Evolutionary conservation across 2,329 filamentous ascomycete genomes (phyloP), one percentile per base, ranked within the genome.

Genomic region (Hypoxylon sp.): DNA sequence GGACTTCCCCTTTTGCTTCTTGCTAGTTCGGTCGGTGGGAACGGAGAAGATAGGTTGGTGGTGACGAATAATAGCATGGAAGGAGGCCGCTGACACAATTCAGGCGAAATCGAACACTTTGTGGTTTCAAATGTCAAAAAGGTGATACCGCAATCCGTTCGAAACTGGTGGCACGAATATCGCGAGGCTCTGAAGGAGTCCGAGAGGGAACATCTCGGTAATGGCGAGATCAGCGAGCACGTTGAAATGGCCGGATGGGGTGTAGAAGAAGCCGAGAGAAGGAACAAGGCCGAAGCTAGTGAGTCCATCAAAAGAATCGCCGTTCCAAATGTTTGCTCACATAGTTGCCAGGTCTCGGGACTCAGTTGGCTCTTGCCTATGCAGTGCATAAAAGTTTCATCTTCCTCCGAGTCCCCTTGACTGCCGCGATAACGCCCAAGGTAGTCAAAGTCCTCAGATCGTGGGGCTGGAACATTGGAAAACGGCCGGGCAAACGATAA

Each of bases 311-410:
- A 45, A 28, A 21, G 32, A 30, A 5, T 14, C 6, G 9, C 34
- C 23, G 30, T 9, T 60, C 46, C 36, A 65, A 58, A 32, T 13
- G 41, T 13, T 34, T 65, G 56, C 67, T 74, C 43, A 74, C 52
- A 38, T 61, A 58, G 17, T 19, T 38, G 38, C 41, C 69, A 90
- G 88, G 88, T 73, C 79, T 91, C 34, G 88, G 85, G 56, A 98
- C 96, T 7, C 94, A 98, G 78, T 84, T 99, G 30, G 94, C 93
- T 14, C 86, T 99, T 52, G 96, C 96, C 11, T 99, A 99, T 77
- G 95, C 95, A 28, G 93, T 99, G 64, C 96, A 99, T 85, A 99
- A 99, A 83, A 97, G 92, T 74, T 93, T 98, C 80, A 98, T 99
- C 75, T 97, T 99, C 80, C 80, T 98, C 72, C 89, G 96, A n/a